Evolutionary conservation across 2,329 filamentous ascomycete species (phyloP).

Genomic region (Lachnellula subtilissima): DNA sequence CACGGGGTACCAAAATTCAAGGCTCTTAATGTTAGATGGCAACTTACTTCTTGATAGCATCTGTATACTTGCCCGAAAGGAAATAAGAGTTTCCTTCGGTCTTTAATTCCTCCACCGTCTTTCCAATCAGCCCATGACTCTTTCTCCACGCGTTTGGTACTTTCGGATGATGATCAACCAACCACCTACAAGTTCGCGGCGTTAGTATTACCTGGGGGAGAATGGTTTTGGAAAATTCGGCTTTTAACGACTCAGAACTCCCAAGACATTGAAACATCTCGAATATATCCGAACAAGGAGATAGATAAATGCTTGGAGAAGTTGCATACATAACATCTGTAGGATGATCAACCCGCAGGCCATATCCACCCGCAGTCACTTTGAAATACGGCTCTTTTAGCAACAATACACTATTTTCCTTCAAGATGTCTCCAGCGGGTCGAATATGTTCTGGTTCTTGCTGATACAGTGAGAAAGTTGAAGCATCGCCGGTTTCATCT

Average conservation of each 20-base stretch:
- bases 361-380: constrained; percentile 21
- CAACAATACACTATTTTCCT: not conserved
- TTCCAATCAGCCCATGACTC: not conserved
- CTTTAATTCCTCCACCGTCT: not conserved
- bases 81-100: not conserved
- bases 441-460: constrained; percentile 22
- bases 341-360: constrained; percentile 31
- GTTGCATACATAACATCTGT: not conserved
- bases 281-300: no score
- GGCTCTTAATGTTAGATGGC: not conserved
- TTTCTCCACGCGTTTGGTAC: not conserved
- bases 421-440: not conserved
- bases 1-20: not conserved
- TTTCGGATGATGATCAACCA: not conserved
- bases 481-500: constrained; percentile 19
- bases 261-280: no score
- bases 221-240: no score
- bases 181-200: not conserved
- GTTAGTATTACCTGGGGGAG: no score
- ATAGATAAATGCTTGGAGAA: no score
- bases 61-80: not conserved
- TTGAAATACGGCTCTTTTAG: constrained; percentile 4
- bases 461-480: constrained; percentile 40
- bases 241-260: no score
- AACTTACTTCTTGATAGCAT: not conserved